These are phyloP conservation scores for Kluyveromyces nonfermentans DNA, from an alignment of 805 yeast species.

Conservation along the genomic window DNA sequence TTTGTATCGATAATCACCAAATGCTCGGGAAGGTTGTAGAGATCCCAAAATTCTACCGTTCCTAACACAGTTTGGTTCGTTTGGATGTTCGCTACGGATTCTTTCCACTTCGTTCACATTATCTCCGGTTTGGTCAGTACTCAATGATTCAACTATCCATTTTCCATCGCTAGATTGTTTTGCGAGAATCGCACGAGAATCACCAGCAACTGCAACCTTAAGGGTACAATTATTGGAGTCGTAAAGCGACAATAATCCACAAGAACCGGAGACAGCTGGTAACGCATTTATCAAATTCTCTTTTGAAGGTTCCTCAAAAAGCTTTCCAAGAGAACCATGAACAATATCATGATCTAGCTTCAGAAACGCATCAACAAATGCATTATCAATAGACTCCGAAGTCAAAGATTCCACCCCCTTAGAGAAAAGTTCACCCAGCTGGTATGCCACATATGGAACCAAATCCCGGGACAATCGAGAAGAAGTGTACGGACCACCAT, in stretches of 20 bases:
- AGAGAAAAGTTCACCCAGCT: constrained; percentile 52
- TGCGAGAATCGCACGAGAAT: constrained; percentile 86
- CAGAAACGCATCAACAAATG: constrained; percentile 71
- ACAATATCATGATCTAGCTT: constrained; percentile 83
- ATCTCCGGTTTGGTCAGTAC: constrained; percentile 91
- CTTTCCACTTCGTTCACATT: constrained; percentile 80
- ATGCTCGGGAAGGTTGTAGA: constrained; percentile 90
- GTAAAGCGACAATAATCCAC: constrained; percentile 81
- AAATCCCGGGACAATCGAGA: constrained; percentile 74
- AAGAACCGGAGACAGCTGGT: constrained; percentile 94
- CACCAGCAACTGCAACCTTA: constrained; percentile 93
- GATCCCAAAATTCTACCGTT: constrained; percentile 89
- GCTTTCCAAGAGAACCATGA: constrained; percentile 55
- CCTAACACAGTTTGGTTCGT: constrained; percentile 72
- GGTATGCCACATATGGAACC: constrained; percentile 66
- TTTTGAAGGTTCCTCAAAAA: constrained; percentile 58
- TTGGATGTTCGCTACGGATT: constrained; percentile 81
- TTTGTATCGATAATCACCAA: constrained; percentile 94
- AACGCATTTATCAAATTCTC: constrained; percentile 53
- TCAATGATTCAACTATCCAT: constrained; percentile 84
- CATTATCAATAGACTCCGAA: constrained; percentile 68
- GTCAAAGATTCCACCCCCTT: constrained; percentile 14
- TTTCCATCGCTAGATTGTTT: constrained; percentile 50
- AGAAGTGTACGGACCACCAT: constrained; percentile 92
- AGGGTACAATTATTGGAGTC: constrained; percentile 64